Evolutionary conservation across 305 asterid species (phyloP).

Genomic region (Fraxinus sp.): DNA sequence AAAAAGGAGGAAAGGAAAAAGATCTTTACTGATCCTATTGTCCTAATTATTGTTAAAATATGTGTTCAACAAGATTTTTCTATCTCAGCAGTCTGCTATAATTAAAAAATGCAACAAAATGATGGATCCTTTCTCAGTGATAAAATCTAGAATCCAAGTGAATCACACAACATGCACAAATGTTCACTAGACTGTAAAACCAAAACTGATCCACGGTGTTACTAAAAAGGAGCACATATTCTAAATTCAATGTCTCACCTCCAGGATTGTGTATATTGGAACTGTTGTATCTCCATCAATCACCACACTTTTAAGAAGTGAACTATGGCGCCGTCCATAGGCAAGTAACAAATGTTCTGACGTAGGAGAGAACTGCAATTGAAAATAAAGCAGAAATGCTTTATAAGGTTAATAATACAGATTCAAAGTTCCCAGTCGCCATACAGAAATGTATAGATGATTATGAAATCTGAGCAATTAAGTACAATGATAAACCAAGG

Average conservation of each 20-base stretch:
- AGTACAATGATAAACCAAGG: not conserved
- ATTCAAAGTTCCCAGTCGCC: not conserved
- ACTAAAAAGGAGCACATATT: not conserved
- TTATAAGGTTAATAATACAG: not conserved
- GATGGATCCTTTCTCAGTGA: slow-evolving; percentile 6
- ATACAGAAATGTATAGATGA: not conserved
- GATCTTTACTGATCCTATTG: slow-evolving; percentile 2
- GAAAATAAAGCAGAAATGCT: slow-evolving; percentile 9
- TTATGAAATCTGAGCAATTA: not conserved
- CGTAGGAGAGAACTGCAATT: slow-evolving; percentile 91
- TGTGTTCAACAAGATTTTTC: slow-evolving; percentile 5
- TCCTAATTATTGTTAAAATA: not conserved
- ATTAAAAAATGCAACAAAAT: slow-evolving; percentile 8
- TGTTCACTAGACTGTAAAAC: not conserved
- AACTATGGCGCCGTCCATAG: slow-evolving; percentile 92
- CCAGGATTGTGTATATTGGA: slow-evolving; percentile 85
- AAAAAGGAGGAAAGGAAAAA: not conserved
- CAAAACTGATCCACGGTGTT: not conserved
- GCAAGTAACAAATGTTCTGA: slow-evolving; percentile 95
- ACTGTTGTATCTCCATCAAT: slow-evolving; percentile 84
- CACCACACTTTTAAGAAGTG: slow-evolving; percentile 91
- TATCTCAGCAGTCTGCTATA: not conserved
- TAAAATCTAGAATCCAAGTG: not conserved
- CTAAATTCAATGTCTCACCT: slow-evolving; percentile 47
- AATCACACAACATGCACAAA: slow-evolving; percentile 4